phyloP scores from a whole-genome alignment of 257 asterid species.

The Plantago elongata region DNA sequence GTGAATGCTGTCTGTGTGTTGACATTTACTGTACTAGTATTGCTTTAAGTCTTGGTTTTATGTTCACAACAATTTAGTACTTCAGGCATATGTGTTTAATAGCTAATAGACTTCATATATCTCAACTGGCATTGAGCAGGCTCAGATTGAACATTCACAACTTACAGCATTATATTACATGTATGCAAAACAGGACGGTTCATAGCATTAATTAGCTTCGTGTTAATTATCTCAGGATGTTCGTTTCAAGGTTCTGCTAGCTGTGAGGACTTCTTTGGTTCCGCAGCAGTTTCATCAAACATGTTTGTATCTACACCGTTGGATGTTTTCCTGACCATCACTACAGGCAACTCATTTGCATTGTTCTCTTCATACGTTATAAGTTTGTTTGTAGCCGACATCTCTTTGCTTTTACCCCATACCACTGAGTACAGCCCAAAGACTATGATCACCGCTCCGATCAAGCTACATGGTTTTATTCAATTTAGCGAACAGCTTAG shows the following conservation, averaged over 20 bases:
- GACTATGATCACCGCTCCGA: slow-evolving; percentile 76
- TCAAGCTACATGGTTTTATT: slow-evolving; percentile 37
- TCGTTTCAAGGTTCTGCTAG: slow-evolving; percentile 5
- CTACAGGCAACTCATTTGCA: slow-evolving; percentile 34
- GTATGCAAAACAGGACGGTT: neutral
- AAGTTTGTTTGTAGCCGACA: slow-evolving; percentile 18
- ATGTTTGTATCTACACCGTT: slow-evolving; percentile 15
- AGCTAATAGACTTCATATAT: neutral
- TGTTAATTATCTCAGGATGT: neutral
- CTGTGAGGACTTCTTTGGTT: slow-evolving; percentile 3
- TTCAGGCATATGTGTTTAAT: neutral
- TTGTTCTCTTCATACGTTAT: slow-evolving; percentile 19
- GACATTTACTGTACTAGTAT: too few species aligned
- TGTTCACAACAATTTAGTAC: too few species aligned
- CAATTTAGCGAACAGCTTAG: neutral
- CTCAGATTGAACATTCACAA: neutral
- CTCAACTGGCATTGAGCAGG: slow-evolving; percentile 1
- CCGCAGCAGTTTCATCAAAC: slow-evolving; percentile 7
- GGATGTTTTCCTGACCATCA: slow-evolving; percentile 17
- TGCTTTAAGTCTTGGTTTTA: too few species aligned
- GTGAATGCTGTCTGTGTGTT: too few species aligned
- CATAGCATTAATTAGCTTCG: neutral
- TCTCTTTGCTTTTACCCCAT: slow-evolving; percentile 87
- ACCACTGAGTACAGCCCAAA: slow-evolving; percentile 74
- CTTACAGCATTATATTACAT: neutral